Conservation (phyloP, 176 grass and related monocot species). For the Bonia amplexicaulis region DNA sequence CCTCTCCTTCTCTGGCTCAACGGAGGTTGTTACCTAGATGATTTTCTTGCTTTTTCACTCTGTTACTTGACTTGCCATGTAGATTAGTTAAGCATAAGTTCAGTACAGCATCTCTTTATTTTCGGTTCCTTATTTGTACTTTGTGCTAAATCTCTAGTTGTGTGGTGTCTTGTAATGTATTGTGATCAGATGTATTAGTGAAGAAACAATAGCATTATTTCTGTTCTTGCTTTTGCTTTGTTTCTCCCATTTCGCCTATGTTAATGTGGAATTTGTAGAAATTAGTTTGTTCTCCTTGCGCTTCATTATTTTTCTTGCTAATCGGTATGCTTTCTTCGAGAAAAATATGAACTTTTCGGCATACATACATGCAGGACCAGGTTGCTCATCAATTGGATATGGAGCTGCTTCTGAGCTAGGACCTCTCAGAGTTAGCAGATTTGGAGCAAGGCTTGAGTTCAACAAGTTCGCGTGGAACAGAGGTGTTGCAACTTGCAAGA, state of each 20-base stretch:
- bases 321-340: neutral
- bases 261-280: neutral
- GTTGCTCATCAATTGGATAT: constrained; percentile 85
- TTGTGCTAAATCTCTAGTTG: neutral
- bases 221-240: neutral
- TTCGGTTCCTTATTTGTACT: no score
- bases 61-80: neutral
- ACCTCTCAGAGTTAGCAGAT: constrained; percentile 55
- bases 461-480: constrained; percentile 77
- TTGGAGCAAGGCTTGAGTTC: constrained; percentile 62
- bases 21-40: constrained; percentile 40
- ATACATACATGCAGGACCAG: constrained; percentile 56
- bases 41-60: neutral
- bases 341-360: neutral
- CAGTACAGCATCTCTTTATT: neutral
- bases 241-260: neutral
- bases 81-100: neutral
- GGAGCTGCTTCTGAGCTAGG: constrained; percentile 76
- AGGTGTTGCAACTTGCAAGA: constrained; percentile 28
- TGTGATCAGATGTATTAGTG: neutral
- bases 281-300: neutral
- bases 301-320: neutral
- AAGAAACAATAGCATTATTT: neutral
- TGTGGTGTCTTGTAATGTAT: neutral
- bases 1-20: constrained; percentile 94